A percentile compares a stretch with the other conserved stretches of the same genome.
phyloP scores from a whole-genome alignment of 371 early-diverging fungal genomes.

The Entomophthora muscae region DNA sequence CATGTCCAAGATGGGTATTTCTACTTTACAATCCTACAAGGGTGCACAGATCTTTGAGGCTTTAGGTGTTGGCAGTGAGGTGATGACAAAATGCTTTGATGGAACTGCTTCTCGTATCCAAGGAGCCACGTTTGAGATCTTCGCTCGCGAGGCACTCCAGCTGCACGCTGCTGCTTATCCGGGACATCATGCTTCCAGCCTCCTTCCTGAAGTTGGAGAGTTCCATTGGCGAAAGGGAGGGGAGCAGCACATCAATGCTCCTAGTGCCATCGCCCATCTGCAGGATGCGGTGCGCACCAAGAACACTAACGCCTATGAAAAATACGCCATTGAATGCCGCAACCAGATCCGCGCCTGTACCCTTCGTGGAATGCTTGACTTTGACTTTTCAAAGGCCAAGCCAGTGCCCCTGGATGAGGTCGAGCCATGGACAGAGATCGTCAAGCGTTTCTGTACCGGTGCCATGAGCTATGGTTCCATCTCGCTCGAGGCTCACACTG shows the following conservation, averaged over 20 bases:
- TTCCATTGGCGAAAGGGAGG: slow-evolving; percentile 93
- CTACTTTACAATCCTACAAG: slow-evolving; percentile 91
- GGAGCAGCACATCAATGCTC: slow-evolving; percentile 81
- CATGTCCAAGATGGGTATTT: slow-evolving; percentile 98
- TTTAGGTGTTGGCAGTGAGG: slow-evolving; percentile 73
- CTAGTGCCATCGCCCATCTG: slow-evolving; percentile 63
- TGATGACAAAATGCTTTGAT: slow-evolving; percentile 76
- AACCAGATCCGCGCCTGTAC: slow-evolving; percentile 81
- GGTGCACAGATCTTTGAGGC: slow-evolving; percentile 97
- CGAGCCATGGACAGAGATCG: slow-evolving; percentile 90
- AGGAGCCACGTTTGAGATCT: slow-evolving; percentile 70
- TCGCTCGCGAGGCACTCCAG: slow-evolving; percentile 76
- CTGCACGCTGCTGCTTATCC: slow-evolving; percentile 78
- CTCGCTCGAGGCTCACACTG: slow-evolving; percentile 80
- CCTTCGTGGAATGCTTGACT: slow-evolving; percentile 85
- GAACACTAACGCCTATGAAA: slow-evolving; percentile 67
- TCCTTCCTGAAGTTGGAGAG: slow-evolving; percentile 82
- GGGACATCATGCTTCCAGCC: slow-evolving; percentile 70
- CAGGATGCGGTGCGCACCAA: slow-evolving; percentile 93
- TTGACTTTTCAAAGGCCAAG: slow-evolving; percentile 46
- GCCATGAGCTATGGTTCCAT: slow-evolving; percentile 98
- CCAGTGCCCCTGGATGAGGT: slow-evolving; percentile 83
- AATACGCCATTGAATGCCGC: slow-evolving; percentile 58
- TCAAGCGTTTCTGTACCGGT: slow-evolving; percentile 90
- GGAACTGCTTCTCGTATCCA: slow-evolving; percentile 91